Conservation (phyloP, 495 filamentous ascomycete genomes). For the Xylaria venustula region DNA sequence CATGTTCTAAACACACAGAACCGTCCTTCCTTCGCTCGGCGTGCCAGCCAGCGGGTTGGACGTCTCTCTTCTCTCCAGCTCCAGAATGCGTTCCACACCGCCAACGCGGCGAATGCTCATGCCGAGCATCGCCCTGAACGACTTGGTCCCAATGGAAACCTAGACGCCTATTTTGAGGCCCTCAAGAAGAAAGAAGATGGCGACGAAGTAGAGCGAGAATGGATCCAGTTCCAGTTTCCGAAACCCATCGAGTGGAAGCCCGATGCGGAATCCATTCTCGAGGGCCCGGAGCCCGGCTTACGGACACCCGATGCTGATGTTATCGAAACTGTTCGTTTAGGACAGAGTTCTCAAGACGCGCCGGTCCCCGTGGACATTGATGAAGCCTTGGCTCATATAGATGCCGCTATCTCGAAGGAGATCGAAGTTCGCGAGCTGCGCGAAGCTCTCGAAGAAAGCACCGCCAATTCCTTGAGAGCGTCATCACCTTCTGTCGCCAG, state of each 20-base stretch:
- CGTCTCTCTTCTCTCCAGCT: slow-evolving; percentile 62
- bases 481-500: slow-evolving; percentile 37
- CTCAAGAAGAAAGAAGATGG: slow-evolving; percentile 75
- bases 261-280: slow-evolving; percentile 43
- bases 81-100: slow-evolving; percentile 72
- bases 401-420: slow-evolving; percentile 48
- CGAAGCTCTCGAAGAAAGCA: slow-evolving; percentile 46
- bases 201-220: slow-evolving; percentile 69
- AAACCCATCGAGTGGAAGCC: slow-evolving; percentile 86
- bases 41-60: slow-evolving; percentile 50
- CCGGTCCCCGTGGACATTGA: slow-evolving; percentile 28
- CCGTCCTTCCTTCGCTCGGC: slow-evolving; percentile 53
- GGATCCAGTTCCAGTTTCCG: slow-evolving; percentile 85
- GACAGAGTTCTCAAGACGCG: slow-evolving; percentile 5
- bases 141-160: slow-evolving; percentile 43
- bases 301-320: slow-evolving; percentile 31
- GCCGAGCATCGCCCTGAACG: slow-evolving; percentile 45
- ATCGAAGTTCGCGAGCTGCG: slow-evolving; percentile 45
- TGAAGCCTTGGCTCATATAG: slow-evolving; percentile 48
- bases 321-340: slow-evolving; percentile 6
- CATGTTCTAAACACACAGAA: slow-evolving; percentile 75
- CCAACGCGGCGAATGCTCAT: slow-evolving; percentile 25
- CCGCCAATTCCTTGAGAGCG: slow-evolving; percentile 33
- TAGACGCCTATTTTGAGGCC: slow-evolving; percentile 87
- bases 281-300: slow-evolving; percentile 49